Conservation (phyloP, 2,329 filamentous ascomycete genomes). For the Penicillium sclerotiorum region DNA sequence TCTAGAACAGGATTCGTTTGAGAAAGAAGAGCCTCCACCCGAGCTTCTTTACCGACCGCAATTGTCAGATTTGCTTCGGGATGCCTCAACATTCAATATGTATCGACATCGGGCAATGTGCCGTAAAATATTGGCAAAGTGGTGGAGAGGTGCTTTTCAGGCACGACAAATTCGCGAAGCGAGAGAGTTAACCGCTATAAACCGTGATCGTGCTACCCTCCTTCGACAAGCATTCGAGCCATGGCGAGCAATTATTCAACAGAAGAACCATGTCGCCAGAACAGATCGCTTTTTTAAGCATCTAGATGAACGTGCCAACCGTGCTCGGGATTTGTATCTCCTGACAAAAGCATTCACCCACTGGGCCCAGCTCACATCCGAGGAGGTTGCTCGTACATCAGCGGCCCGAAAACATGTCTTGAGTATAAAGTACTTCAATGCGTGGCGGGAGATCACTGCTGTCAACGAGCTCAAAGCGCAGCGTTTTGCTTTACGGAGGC, state of each 20-base stretch:
- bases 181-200: constrained; percentile 49
- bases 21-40: constrained; percentile 31
- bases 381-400: constrained; percentile 67
- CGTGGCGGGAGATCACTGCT: constrained; percentile 68
- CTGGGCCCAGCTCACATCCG: constrained; percentile 68
- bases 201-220: constrained; percentile 55
- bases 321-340: constrained; percentile 67
- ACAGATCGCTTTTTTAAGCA: constrained; percentile 58
- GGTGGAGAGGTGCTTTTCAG: constrained; percentile 50
- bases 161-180: constrained; percentile 38
- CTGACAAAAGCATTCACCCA: constrained; percentile 66
- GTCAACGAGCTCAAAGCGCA: constrained; percentile 60
- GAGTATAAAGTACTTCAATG: constrained; percentile 67
- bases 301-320: constrained; percentile 62
- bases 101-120: constrained; percentile 43
- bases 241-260: constrained; percentile 48
- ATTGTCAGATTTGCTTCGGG: constrained; percentile 53
- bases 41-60: constrained; percentile 53
- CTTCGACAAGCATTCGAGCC: constrained; percentile 56
- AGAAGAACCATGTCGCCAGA: constrained; percentile 47
- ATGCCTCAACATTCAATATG: constrained; percentile 53
- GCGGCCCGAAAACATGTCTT: constrained; percentile 72
- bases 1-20: constrained; percentile 28
- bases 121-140: constrained; percentile 47
- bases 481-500: constrained; percentile 57